Evolutionary conservation across 2,329 filamentous ascomycete genomes (phyloP).

Genomic region (Rutstroemia sp.): DNA sequence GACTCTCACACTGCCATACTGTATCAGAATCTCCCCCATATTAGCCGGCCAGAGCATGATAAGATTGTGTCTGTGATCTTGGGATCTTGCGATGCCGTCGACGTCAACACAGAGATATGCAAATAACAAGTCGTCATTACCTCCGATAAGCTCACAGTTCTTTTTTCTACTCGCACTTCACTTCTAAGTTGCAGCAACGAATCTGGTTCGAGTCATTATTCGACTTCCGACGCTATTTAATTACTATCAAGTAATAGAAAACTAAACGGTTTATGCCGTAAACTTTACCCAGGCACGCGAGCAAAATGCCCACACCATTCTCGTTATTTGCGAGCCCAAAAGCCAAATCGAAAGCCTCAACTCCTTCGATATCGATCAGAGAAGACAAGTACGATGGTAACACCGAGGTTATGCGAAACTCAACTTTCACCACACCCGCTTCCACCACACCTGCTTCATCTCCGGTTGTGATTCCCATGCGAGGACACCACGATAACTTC

Average conservation of each 20-base stretch:
- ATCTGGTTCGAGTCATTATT: constrained; percentile 2
- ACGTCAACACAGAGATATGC: background rate
- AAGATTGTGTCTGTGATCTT: background rate
- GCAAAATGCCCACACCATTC: constrained; percentile 6
- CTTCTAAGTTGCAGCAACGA: background rate
- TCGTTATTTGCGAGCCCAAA: constrained; percentile 5
- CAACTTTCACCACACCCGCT: background rate
- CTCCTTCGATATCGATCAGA: background rate
- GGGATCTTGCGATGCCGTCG: background rate
- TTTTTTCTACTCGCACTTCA: background rate
- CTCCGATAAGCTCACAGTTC: background rate
- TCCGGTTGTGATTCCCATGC: constrained; percentile 21
- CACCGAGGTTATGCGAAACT: background rate
- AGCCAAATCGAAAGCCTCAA: background rate
- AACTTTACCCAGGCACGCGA: constrained; percentile 4
- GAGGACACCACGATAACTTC: constrained; percentile 18
- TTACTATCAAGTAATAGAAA: constrained; percentile 10
- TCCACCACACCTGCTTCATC: background rate
- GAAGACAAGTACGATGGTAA: background rate
- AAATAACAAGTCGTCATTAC: background rate
- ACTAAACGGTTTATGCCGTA: constrained; percentile 5
- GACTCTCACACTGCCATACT: background rate
- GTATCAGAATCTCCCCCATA: background rate
- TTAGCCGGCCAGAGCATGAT: background rate
- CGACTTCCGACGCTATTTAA: background rate